Evolutionary conservation across 1,284 basidiomycete genomes (phyloP), one percentile per base, ranked within the genome.

Genomic region (Trametes hirsuta): DNA sequence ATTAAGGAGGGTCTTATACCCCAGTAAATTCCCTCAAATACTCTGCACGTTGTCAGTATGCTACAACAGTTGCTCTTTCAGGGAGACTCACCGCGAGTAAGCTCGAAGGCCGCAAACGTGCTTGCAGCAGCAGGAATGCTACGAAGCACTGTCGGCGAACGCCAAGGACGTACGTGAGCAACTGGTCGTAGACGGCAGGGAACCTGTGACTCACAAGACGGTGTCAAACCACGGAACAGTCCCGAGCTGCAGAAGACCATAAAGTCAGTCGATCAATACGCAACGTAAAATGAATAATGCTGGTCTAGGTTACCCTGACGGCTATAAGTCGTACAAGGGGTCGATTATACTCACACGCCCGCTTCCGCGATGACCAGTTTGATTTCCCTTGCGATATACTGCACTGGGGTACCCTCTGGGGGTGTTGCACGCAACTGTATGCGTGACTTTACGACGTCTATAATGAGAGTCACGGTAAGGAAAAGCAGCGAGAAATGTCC

Each of bases 81-180:
- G 15, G 10, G 8, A 3, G 11, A 34, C 49, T 41, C 25, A 87
- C 90, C 92, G 78, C 92, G 80, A 1, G 90, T 92, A 34, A 95
- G 68, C 73, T 98, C 95, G 73, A 91, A 98, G 0, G 91, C 92
- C n/a, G 93, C 88, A 69, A 98, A 97, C 0, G 95, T 97, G 61
- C 90, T 88, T 25, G 87, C 95, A 6, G 94, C 95, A 1, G 95
- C 93, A 5, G 95, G 95, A 65, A 95, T 92, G 72, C 93, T 91
- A 57, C 10, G n/a, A n/a, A 11, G 14, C 6, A 35, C 14, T 9
- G 18, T 21, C 40, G 21, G 49, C 50, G 34, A 41, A 24, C n/a
- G 53, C 25, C 55, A 24, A 45, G 37, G 41, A 45, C 52, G 14
- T 35, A 8, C 5, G 2, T 4, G 8, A 12, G 11, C 24, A 55